Conservation (phyloP, 192 early-diverging fungal species). For the Ambispora gerdemannii region DNA sequence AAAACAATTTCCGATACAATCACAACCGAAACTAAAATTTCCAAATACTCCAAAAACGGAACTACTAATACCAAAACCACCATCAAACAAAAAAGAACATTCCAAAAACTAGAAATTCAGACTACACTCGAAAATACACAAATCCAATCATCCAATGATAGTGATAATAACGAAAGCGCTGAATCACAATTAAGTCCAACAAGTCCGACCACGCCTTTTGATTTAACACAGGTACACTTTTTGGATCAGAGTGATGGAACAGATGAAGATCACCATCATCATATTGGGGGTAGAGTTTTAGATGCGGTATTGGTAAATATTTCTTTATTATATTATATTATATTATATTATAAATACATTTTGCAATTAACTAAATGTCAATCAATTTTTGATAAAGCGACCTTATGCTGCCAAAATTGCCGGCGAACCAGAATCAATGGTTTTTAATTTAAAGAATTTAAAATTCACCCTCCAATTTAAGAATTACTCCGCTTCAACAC, state of each 20-base stretch:
- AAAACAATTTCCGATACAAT: neutral
- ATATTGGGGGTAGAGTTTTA: conserved; percentile 72
- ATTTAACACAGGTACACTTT: conserved; percentile 40
- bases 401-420: conserved; percentile 77
- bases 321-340: neutral
- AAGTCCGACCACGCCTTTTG: conserved; percentile 55
- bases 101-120: conserved; percentile 6
- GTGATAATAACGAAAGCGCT: neutral
- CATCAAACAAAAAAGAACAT: neutral
- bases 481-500: conserved; percentile 38
- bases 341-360: neutral
- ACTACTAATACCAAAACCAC: neutral
- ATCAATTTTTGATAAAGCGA: conserved; percentile 41
- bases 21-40: neutral
- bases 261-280: conserved; percentile 43
- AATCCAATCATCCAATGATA: neutral
- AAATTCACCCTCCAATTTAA: conserved; percentile 61
- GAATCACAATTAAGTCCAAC: conserved; percentile 7
- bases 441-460: conserved; percentile 60
- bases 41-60: neutral
- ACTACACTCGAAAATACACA: neutral
- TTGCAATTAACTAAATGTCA: neutral
- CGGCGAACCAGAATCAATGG: conserved; percentile 56
- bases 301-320: conserved; percentile 68
- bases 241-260: conserved; percentile 34